Evolutionary conservation across 31 red algal genomes (phyloP).

Genomic region (Asparagopsis taxiformis): DNA sequence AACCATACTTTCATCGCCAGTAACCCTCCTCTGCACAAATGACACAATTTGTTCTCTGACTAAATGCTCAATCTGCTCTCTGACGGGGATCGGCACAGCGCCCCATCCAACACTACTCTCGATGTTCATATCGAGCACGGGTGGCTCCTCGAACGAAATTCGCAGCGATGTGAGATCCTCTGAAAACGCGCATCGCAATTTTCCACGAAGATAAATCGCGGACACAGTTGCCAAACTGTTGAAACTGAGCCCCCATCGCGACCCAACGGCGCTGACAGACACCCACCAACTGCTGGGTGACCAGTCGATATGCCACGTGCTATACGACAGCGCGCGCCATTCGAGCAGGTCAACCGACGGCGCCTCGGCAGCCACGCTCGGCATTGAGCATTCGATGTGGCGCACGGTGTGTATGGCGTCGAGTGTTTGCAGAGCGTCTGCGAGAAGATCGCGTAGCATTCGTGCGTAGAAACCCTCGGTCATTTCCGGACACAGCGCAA

Average conservation of each 20-base stretch:
- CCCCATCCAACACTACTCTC: slow-evolving; percentile 52
- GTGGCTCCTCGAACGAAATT: slow-evolving; percentile 25
- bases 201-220: slow-evolving; percentile 16
- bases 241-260: slow-evolving; percentile 27
- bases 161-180: slow-evolving; percentile 21
- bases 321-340: slow-evolving; percentile 21
- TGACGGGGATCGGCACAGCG: slow-evolving; percentile 24
- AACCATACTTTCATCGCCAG: slow-evolving; percentile 23
- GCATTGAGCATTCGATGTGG: slow-evolving; percentile 44
- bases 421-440: slow-evolving; percentile 10
- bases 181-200: slow-evolving; percentile 34
- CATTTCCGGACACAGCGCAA: slow-evolving; percentile 28
- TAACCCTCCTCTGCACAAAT: slow-evolving; percentile 25
- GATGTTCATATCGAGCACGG: slow-evolving; percentile 20
- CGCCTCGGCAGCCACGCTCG: slow-evolving; percentile 13
- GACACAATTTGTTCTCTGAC: slow-evolving; percentile 26
- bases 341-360: slow-evolving; percentile 1
- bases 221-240: slow-evolving; percentile 26
- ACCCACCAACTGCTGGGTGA: slow-evolving; percentile 39
- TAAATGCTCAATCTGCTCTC: slow-evolving; percentile 25
- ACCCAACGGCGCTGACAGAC: slow-evolving; percentile 23
- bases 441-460: slow-evolving; percentile 10
- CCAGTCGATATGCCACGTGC: slow-evolving; percentile 23
- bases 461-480: slow-evolving; percentile 26
- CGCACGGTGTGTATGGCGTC: slow-evolving; percentile 12